phyloP scores from a whole-genome alignment of 192 early-diverging fungal genomes.

The Entomortierella beljakovae region DNA sequence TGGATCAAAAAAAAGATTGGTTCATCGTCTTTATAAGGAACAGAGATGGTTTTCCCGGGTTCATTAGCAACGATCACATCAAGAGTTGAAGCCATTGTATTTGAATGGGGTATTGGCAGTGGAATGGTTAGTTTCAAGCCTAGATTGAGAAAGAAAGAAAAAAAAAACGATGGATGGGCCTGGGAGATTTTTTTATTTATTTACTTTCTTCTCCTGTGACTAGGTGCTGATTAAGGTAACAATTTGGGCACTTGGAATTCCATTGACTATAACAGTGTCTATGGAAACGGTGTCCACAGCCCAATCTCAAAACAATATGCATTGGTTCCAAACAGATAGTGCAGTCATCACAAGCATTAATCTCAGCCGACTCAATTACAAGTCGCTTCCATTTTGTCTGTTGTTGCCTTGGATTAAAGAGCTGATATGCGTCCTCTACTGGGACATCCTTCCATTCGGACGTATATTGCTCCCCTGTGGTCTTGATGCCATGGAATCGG shows the following conservation, averaged over 20 bases:
- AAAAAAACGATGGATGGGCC: too few species aligned
- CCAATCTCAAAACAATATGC: background rate
- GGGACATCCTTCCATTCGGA: background rate
- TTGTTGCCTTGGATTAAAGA: background rate
- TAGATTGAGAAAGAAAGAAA: too few species aligned
- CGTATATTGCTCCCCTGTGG: background rate
- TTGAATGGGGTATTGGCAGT: too few species aligned
- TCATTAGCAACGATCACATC: conserved; percentile 2
- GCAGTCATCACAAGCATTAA: background rate
- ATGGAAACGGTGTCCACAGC: too few species aligned
- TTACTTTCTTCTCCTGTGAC: too few species aligned
- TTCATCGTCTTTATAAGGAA: background rate
- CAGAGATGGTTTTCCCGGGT: conserved; percentile 1
- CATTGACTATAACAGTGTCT: too few species aligned
- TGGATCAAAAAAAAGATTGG: background rate
- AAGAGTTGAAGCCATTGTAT: background rate
- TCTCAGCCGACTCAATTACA: conserved; percentile 12
- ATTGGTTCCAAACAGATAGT: background rate
- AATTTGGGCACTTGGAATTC: too few species aligned
- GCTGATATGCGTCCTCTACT: background rate
- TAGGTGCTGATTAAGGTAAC: too few species aligned
- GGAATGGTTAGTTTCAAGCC: too few species aligned
- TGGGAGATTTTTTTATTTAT: too few species aligned
- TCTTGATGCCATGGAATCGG: conserved; percentile 20
- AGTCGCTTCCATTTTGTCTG: conserved; percentile 3